A percentile compares a stretch with the other conserved stretches of the same genome.
Evolutionary conservation across 352 stramenopile genomes (phyloP).

Genomic region (Lagenidium sp.): DNA sequence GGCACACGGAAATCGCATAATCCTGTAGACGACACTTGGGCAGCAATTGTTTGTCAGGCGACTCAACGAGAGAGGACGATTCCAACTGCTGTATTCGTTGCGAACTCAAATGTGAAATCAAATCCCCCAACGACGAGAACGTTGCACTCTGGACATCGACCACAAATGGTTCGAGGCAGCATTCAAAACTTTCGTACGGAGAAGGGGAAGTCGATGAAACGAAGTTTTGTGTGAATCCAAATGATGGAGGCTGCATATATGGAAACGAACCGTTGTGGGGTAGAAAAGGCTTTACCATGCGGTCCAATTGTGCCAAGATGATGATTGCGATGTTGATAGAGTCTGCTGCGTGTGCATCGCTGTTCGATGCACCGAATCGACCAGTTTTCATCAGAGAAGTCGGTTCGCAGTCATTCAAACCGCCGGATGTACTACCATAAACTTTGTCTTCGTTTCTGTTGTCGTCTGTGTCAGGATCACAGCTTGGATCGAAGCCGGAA

Average conservation of each 20-base stretch:
- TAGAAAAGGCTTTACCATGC: constrained; percentile 40
- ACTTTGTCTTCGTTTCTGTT: constrained; percentile 32
- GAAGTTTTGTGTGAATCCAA: too few relatives aligned
- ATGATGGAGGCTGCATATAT: too few relatives aligned
- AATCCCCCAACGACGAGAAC: constrained; percentile 23
- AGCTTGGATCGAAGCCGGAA: constrained; percentile 7
- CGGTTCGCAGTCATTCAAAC: too few relatives aligned
- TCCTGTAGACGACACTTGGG: too few relatives aligned
- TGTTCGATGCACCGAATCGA: not conserved
- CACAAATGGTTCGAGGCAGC: constrained; percentile 28
- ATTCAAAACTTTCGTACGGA: constrained; percentile 14
- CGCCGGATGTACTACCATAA: too few relatives aligned
- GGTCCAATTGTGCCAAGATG: constrained; percentile 75
- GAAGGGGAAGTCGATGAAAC: too few relatives aligned
- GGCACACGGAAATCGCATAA: constrained; percentile 55
- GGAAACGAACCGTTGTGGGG: constrained; percentile 24
- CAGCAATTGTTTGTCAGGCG: too few relatives aligned
- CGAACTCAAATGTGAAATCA: constrained; percentile 26
- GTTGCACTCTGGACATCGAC: constrained; percentile 38
- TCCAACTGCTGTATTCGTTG: not conserved
- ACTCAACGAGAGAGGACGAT: too few relatives aligned
- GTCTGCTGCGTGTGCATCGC: constrained; percentile 5
- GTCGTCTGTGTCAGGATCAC: constrained; percentile 26
- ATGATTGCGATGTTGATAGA: constrained; percentile 33
- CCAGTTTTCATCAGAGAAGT: not conserved